Evolutionary conservation across 2,329 filamentous ascomycete genomes (phyloP), one percentile per base, ranked within the genome.

Genomic region (Aspergillus japonicus): DNA sequence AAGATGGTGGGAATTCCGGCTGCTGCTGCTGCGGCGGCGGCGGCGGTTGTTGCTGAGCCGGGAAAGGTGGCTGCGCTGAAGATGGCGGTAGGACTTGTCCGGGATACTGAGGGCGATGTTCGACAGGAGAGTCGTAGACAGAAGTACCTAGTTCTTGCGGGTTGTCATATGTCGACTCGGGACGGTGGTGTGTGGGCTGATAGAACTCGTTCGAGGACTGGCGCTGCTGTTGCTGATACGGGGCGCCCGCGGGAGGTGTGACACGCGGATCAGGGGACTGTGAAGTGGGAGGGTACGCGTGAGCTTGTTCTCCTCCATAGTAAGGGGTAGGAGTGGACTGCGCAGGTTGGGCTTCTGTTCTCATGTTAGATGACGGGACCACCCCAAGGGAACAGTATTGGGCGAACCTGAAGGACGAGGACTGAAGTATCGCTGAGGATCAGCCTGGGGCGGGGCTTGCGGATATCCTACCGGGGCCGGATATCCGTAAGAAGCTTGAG

Each of bases 81-180:
- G 68, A 62, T 10, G 71, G 69, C 3, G 64, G 68, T 63, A 67
- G 66, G n/a, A 65, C 65, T 16, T 47, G 42, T 6, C 60, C 64
- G 26, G 69, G 64, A 12, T 75, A 79, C 19, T 72, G 68, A 56
- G 74, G 69, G 49, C 75, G 72, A 50, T 69, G 71, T 21, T 78
- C 85, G 44, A 90, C 82, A 47, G 89, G 90, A 3, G 89, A 90
- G 73, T 92, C 89, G 69, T 92, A 93, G 10, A 85, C 86, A 1
- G 89, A 90, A 0, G 90, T 92, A 26, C 89, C 88, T 50, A 94
- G 80, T 76, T 94, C 90, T 75, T 93, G 90, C 0, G 90, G 87
- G 64, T 86, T 85, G 29, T 87, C 87, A 67, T 89, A 89, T 11
- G 85, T 89, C 73, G 86, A 89, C 69, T 87, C 84, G 3, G 87